These are phyloP conservation scores for Emergomyces pasteurianus DNA, from an alignment of 2,329 filamentous ascomycete genomes.

Conservation along the genomic window DNA sequence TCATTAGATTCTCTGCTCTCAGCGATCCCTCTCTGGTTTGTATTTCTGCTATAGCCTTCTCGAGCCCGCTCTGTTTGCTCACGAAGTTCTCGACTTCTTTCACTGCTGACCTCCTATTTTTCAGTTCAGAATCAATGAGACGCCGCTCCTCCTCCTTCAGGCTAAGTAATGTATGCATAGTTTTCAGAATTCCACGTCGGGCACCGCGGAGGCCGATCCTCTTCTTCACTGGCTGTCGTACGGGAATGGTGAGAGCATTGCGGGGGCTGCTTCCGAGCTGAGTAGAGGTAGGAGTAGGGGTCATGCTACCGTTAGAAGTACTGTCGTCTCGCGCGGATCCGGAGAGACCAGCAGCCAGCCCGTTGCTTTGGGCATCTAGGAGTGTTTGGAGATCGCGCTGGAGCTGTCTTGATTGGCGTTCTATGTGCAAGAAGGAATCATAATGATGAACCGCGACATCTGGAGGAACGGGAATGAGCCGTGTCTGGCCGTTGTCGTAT, in stretches of 20 bases:
- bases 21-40: slow-evolving; percentile 35
- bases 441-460: slow-evolving; percentile 21
- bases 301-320: slow-evolving; percentile 36
- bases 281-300: slow-evolving; percentile 20
- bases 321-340: slow-evolving; percentile 30
- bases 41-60: slow-evolving; percentile 40
- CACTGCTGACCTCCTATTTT: slow-evolving; percentile 36
- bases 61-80: slow-evolving; percentile 38
- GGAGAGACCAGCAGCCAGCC: slow-evolving; percentile 39
- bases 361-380: slow-evolving; percentile 50
- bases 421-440: slow-evolving; percentile 38
- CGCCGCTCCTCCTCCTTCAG: slow-evolving; percentile 47
- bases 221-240: slow-evolving; percentile 29
- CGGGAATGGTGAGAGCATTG: slow-evolving; percentile 25
- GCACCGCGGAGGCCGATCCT: slow-evolving; percentile 43
- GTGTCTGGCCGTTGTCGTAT: not conserved
- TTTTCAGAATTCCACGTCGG: slow-evolving; percentile 44
- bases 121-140: slow-evolving; percentile 35
- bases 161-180: slow-evolving; percentile 44
- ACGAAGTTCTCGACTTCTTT: slow-evolving; percentile 41
- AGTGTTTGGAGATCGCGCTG: slow-evolving; percentile 47
- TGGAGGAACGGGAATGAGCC: slow-evolving; percentile 19
- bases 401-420: slow-evolving; percentile 42
- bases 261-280: slow-evolving; percentile 15
- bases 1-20: slow-evolving; percentile 34